Evolutionary conservation across 2,329 filamentous ascomycete species (phyloP), one percentile per base, ranked within the genome.

Genomic region (Emmonsiellopsis sp.): DNA sequence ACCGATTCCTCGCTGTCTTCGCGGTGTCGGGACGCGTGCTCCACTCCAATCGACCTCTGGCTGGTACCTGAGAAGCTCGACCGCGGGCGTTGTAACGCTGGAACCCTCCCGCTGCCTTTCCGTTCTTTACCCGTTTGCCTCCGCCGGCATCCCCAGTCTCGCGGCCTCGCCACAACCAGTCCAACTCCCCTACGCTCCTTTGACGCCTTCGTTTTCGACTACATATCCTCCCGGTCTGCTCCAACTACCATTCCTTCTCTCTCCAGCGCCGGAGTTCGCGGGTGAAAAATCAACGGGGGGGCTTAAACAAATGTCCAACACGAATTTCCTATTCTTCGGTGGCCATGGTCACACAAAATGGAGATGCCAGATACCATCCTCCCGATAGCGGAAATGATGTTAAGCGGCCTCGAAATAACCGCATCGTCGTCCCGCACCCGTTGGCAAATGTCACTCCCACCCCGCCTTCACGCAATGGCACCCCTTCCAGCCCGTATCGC

Each of bases 281-380:
- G 11, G 37, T 11, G 37, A 50, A 45, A 42, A 45, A 46, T 31
- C 32, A 31, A 43, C 45, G 7, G 53, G 56, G 52, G 32, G 20
- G 13, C 37, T 54, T 58, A 61, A 64, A 69, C 68, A 64, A 72
- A 72, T 72, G 69, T 71, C 67, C 68, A 68, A 60, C 66, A 61
- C 62, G 64, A 62, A 61, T 64, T 66, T 63, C 60, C 58, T 65
- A 55, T 59, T 61, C 62, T 58, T 55, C 62, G 62, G 70, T 72
- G 70, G 68, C 70, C 67, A 72, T 72, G 70, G 69, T 71, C 70
- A 71, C 68, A 67, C 68, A 67, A 65, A 66, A 67, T 69, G 68
- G 64, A 63, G 64, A 62, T 56, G 57, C 61, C 65, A 67, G 62
- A 60, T 67, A 64, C 60, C 63, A 63, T 58, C 63, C 64, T 57